Evolutionary conservation across 2,329 filamentous ascomycete species (phyloP).

Genomic region (Ceratocystis variospora): DNA sequence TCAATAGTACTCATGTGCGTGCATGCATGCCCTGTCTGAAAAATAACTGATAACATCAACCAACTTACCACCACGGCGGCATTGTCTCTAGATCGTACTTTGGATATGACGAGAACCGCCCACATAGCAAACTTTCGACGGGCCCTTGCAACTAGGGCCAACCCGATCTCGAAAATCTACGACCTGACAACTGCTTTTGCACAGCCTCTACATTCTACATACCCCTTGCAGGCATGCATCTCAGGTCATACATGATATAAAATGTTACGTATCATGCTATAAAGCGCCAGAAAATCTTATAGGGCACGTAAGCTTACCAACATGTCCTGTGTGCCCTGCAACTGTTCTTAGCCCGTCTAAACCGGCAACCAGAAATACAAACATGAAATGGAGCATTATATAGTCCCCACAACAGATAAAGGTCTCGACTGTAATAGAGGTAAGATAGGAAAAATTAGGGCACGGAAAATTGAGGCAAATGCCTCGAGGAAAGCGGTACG

Average conservation of each 20-base stretch:
- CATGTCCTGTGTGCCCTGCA: background rate
- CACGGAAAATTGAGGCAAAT: background rate
- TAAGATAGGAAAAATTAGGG: background rate
- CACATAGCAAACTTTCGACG: background rate
- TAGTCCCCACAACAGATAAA: too few species aligned
- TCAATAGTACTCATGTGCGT: background rate
- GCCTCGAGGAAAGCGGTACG: background rate
- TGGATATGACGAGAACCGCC: background rate
- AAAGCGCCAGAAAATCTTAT: background rate
- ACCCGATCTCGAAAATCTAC: background rate
- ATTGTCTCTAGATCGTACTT: background rate
- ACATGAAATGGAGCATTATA: background rate
- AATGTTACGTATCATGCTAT: background rate
- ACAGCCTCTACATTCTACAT: background rate
- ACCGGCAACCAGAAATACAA: too few species aligned
- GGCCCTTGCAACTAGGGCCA: background rate
- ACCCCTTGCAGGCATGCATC: constrained; percentile 1
- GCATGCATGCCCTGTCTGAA: background rate
- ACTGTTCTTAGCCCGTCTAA: background rate
- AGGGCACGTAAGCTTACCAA: background rate
- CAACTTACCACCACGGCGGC: background rate
- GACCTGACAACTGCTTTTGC: background rate
- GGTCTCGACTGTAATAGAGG: too few species aligned
- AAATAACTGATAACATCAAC: too few species aligned
- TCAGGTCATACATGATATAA: background rate